Evolutionary conservation across 2,329 filamentous ascomycete species (phyloP).

Genomic region (Pseudogymnoascus sp.): DNA sequence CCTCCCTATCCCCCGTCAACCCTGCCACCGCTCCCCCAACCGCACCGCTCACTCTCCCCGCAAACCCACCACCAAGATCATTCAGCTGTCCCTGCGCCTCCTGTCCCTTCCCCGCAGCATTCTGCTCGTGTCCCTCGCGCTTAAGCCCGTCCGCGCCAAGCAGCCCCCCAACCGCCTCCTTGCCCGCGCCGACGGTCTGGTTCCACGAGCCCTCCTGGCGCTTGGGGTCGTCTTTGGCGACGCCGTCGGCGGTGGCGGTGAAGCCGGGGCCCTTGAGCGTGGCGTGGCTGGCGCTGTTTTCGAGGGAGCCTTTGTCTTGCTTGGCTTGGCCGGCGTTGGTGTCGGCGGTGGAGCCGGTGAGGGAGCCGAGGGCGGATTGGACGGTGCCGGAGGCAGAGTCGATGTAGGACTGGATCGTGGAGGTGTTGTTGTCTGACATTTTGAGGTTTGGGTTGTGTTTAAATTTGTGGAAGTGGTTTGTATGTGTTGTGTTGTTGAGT

Average conservation of each 20-base stretch:
- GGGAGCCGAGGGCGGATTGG: constrained; percentile 60
- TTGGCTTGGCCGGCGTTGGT: constrained; percentile 32
- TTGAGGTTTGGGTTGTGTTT: constrained; percentile 18
- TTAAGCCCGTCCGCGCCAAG: constrained; percentile 70
- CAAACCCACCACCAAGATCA: constrained; percentile 61
- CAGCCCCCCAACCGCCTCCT: constrained; percentile 70
- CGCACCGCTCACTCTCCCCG: constrained; percentile 59
- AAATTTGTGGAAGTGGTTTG: constrained; percentile 8
- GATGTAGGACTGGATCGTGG: constrained; percentile 70
- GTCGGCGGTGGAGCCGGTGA: constrained; percentile 66
- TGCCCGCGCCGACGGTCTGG: constrained; percentile 79
- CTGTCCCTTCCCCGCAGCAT: constrained; percentile 67
- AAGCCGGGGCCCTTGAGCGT: constrained; percentile 65
- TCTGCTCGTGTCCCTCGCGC: constrained; percentile 66
- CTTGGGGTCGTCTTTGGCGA: constrained; percentile 63
- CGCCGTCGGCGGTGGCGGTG: constrained; percentile 59
- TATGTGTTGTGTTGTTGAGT: constrained; percentile 4
- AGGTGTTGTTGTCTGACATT: constrained; percentile 48
- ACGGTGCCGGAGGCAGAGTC: constrained; percentile 65
- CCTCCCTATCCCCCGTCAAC: constrained; percentile 59
- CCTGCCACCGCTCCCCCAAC: constrained; percentile 64
- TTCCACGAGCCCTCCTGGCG: constrained; percentile 70
- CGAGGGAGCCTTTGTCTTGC: constrained; percentile 55
- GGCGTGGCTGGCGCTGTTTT: constrained; percentile 68
- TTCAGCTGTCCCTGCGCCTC: constrained; percentile 75